A percentile compares a stretch with the other conserved stretches of the same genome.
Evolutionary conservation across 306 rosid species (phyloP).

Genomic region (Cajanus cajan): DNA sequence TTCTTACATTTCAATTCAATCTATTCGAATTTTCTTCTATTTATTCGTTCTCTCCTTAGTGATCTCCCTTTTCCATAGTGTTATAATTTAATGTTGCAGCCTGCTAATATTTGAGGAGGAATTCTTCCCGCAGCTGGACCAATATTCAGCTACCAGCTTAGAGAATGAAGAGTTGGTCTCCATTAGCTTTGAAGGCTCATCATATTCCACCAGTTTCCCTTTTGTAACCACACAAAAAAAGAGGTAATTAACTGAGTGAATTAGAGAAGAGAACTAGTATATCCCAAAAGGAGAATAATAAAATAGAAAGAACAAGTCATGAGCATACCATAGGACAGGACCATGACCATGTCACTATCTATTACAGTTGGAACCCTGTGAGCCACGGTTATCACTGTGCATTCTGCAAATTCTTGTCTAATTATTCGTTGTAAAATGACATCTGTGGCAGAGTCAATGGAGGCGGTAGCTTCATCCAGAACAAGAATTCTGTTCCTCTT

Average conservation of each 20-base stretch:
- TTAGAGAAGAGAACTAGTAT: background rate
- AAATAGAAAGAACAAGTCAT: background rate
- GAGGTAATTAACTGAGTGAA: background rate
- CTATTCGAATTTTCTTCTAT: no score
- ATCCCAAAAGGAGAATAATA: background rate
- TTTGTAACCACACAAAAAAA: background rate
- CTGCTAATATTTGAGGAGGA: constrained; percentile 10
- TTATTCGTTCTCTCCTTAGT: no score
- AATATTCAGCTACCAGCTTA: constrained; percentile 78
- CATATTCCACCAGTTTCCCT: constrained; percentile 77
- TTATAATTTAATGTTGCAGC: background rate
- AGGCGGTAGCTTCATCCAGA: constrained; percentile 85
- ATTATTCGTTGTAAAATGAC: constrained; percentile 59
- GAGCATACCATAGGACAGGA: constrained; percentile 65
- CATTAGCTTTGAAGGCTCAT: constrained; percentile 62
- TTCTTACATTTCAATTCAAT: no score
- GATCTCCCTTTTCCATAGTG: background rate
- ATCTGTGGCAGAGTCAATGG: constrained; percentile 76
- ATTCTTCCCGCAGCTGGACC: constrained; percentile 62
- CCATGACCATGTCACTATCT: constrained; percentile 89
- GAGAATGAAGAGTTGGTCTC: constrained; percentile 68
- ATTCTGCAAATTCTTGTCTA: constrained; percentile 59
- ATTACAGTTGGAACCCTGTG: constrained; percentile 83
- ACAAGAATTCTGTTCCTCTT: constrained; percentile 70
- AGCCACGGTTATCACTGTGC: constrained; percentile 82